A percentile compares a stretch with the other conserved stretches of the same genome.
phyloP scores from a whole-genome alignment of 2,329 filamentous ascomycete species.

The Ascochyta koolunga region DNA sequence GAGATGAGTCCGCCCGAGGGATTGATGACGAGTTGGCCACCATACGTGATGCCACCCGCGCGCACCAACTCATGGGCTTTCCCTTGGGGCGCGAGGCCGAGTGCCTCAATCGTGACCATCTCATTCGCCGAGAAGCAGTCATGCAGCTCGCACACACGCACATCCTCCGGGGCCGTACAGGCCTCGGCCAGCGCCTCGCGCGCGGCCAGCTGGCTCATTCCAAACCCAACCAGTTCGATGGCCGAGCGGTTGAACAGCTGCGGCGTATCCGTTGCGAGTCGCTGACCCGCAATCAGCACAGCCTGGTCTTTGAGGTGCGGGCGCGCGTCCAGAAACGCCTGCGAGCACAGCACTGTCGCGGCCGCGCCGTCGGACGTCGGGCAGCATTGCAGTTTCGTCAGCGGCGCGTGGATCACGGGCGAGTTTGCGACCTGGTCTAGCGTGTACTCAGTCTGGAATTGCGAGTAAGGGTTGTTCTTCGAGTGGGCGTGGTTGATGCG shows the following conservation, averaged over 20 bases:
- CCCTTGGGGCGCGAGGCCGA: constrained; percentile 76
- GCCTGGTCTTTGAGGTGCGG: constrained; percentile 83
- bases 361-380: constrained; percentile 93
- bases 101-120: constrained; percentile 85
- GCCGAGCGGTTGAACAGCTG: constrained; percentile 77
- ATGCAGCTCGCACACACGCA: constrained; percentile 89
- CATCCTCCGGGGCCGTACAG: constrained; percentile 66
- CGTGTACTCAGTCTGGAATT: constrained; percentile 92
- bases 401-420: constrained; percentile 79
- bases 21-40: constrained; percentile 81
- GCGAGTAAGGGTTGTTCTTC: constrained; percentile 93
- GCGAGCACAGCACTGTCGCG: constrained; percentile 85
- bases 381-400: constrained; percentile 98
- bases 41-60: constrained; percentile 88
- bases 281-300: constrained; percentile 87
- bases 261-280: constrained; percentile 82
- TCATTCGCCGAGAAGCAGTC: constrained; percentile 98
- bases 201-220: constrained; percentile 78
- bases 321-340: constrained; percentile 83
- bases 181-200: constrained; percentile 76
- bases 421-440: constrained; percentile 79
- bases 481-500: constrained; percentile 93
- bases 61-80: constrained; percentile 93
- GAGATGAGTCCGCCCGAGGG: constrained; percentile 93
- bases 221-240: constrained; percentile 88